Conservation (phyloP, 1,284 basidiomycete genomes). For the Rhodofomes roseus region DNA sequence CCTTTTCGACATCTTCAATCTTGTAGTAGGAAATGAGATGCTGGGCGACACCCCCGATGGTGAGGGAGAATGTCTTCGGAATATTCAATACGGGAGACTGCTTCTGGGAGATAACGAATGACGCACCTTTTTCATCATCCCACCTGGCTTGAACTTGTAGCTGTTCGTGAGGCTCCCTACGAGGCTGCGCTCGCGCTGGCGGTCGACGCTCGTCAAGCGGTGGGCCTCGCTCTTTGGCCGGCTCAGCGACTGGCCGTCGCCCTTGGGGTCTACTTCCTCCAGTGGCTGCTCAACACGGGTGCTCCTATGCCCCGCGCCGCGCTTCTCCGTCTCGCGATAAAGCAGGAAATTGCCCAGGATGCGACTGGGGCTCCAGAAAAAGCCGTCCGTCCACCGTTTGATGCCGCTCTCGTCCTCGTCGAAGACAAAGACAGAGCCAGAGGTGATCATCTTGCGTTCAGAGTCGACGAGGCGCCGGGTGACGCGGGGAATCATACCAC, state of each 20-base stretch:
- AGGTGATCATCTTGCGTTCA: constrained; percentile 90
- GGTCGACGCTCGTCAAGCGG: constrained; percentile 46
- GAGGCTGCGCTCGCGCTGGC: constrained; percentile 73
- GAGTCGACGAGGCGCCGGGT: constrained; percentile 92
- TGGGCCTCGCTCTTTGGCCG: constrained; percentile 55
- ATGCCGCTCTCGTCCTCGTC: constrained; percentile 97
- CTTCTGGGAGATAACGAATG: not conserved
- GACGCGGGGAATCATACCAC: constrained; percentile 88
- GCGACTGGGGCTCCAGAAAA: constrained; percentile 86
- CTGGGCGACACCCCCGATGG: constrained; percentile 82
- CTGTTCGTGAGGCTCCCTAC: constrained; percentile 88
- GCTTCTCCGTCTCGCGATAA: constrained; percentile 89
- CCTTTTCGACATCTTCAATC: constrained; percentile 86
- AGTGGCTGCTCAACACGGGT: constrained; percentile 37
- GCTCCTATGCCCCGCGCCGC: constrained; percentile 56
- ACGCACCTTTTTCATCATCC: constrained; percentile 92
- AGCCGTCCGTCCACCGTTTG: constrained; percentile 98
- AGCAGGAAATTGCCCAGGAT: constrained; percentile 95
- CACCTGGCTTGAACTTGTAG: constrained; percentile 87
- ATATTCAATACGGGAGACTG: not conserved
- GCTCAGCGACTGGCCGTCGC: constrained; percentile 49
- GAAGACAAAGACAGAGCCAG: constrained; percentile 95
- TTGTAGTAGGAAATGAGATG: constrained; percentile 97
- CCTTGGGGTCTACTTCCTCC: constrained; percentile 30
- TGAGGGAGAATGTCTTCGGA: constrained; percentile 85